Base-by-base conservation (phyloP, 2,329 filamentous ascomycete genomes). In the Ceratocystis variospora region DNA sequence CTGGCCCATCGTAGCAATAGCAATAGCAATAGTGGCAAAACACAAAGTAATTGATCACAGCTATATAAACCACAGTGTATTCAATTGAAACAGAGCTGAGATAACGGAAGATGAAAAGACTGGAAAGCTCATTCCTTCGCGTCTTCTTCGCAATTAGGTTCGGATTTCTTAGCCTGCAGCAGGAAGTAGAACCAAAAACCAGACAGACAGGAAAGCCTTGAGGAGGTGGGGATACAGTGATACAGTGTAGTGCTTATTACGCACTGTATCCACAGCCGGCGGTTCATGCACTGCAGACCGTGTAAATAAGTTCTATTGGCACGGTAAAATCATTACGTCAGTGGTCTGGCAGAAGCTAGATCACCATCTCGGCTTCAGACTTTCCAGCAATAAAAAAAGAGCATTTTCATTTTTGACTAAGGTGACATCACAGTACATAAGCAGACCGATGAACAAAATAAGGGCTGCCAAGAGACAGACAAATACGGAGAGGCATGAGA, bases 1-100 rank as follows among this genome's bases (percentile, higher is more conserved):
- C 48, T 66, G 59, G 15, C 65, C 65, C 65, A 66, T 66, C 2
- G 31, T 31, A 17, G 61, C 19, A 62, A 53, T 41, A 15, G 37
- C 10, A 41, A 28, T 28, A 41, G 37, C 10, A 41, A 28, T 28
- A 28, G 28, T 5, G 28, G 37, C 37, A 41, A 41, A 41, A 41
- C 5, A 3, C 12, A 41, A 15, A 3, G 37, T 41, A 41, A 41
- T 41, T 12, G 37, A 15, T 41, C 3, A 41, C 37, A 12, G 37
- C 37, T 41, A 10, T 41, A 15, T 12, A 10, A 41, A 8, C 37
- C 12, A 41, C 37, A 41, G 37, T 41, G 37, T 12, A 15, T 12
- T 41, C 37, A 41, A 41, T 41, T 41, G 37, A 15, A 41, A 41
- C 37, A 41, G 37, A 15, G 10, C 3, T 41, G 37, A 4, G 37